Base-by-base conservation (phyloP, 257 asterid species). In the Jaltomata sinuosa region DNA sequence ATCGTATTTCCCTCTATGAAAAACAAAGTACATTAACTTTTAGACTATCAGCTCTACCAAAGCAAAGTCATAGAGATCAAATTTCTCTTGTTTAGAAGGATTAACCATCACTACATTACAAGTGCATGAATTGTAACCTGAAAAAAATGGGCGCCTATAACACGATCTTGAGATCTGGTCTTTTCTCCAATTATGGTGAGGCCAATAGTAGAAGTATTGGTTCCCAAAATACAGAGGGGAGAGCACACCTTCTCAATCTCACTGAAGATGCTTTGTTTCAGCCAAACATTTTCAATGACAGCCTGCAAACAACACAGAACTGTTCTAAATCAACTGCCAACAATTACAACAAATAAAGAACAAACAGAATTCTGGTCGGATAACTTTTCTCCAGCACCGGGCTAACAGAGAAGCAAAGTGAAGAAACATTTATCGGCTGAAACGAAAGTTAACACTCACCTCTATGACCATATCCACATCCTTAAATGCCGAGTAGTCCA, bases 141-240 rank as follows among this genome's bases (percentile, higher is more conserved):
- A n/a, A 96, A 96, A 90, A 96, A 96, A 89, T 96, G 98, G 68
- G 99, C 98, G 79, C 98, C 99, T 85, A 96, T 87, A 50, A 96
- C 87, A 86, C 97, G 93, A 84, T 93, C 97, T 87, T 92, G 97
- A 83, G 99, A 93, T 87, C 87, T 90, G 57, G 91, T 93, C 87
- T 87, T 89, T 87, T 93, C 93, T 80, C 98, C 99, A 87, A 96
- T 78, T 65, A 90, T 40, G 85, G 91, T 90, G 87, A 96, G 97
- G 87, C 94, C 98, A 84, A 94, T 96, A 57, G 99, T 96, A 57
- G 98, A 94, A 79, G 99, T 94, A 85, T 94, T 96, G 88, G 96
- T 87, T 79, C 98, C 98, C 91, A 96, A 91, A 87, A 96, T 92
- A 89, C 98, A 96, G 87, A 93, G 97, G 57, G 98, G 96, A 92